phyloP scores from a whole-genome alignment of 768 basidiomycete genomes.

The Cystobasidium onofrii region DNA sequence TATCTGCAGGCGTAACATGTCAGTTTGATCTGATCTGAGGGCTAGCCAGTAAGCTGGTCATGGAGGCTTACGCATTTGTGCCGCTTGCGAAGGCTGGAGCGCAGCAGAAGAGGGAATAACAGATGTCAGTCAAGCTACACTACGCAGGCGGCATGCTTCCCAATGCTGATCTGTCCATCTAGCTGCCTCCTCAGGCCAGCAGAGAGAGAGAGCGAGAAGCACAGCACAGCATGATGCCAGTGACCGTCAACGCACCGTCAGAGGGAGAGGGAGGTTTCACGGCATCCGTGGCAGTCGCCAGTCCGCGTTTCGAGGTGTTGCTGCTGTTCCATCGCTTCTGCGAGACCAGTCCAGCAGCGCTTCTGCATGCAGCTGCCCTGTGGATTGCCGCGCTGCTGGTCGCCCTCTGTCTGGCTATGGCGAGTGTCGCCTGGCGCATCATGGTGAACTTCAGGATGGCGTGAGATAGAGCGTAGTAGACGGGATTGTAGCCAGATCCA shows the following conservation, averaged over 20 bases:
- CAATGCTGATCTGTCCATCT: too few relatives aligned
- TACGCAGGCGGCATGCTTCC: too few relatives aligned
- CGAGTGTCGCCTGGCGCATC: conserved; percentile 8
- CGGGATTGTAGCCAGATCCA: too few relatives aligned
- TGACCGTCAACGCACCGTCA: background rate
- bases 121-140: background rate
- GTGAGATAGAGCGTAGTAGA: too few relatives aligned
- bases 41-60: too few relatives aligned
- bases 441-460: background rate
- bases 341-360: background rate
- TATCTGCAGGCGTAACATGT: conserved; percentile 51
- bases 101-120: background rate
- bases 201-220: too few relatives aligned
- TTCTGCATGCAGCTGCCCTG: background rate
- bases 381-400: background rate
- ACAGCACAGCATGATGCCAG: background rate
- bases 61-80: conserved; percentile 47
- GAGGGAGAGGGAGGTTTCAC: conserved; percentile 9
- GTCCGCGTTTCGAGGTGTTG: background rate
- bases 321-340: conserved; percentile 11
- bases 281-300: conserved; percentile 29
- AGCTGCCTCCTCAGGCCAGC: too few relatives aligned
- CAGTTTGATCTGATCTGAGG: background rate
- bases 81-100: conserved; percentile 73
- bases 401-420: background rate